These are phyloP conservation scores for Pyrenophora seminiperda DNA, from an alignment of 2,329 filamentous ascomycete species.

Conservation along the genomic window DNA sequence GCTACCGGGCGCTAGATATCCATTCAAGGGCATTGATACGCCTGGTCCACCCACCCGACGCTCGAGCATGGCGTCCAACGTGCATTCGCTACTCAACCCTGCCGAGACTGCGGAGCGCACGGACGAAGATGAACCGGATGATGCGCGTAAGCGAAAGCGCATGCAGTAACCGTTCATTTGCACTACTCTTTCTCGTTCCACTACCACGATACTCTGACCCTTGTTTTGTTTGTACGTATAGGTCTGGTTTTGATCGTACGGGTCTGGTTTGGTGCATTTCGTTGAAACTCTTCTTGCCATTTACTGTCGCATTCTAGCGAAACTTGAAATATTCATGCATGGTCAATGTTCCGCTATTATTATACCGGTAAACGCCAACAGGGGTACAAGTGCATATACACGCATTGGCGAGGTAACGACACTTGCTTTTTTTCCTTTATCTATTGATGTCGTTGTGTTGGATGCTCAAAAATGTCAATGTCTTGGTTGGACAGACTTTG, in stretches of 20 bases:
- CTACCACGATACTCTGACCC: constrained; percentile 8
- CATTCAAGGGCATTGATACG: constrained; percentile 57
- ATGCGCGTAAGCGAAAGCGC: constrained; percentile 66
- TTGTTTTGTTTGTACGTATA: constrained; percentile 23
- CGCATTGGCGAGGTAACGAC: constrained; percentile 3
- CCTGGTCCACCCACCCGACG: constrained; percentile 67
- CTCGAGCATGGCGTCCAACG: constrained; percentile 73
- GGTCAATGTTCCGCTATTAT: background rate
- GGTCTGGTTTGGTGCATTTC: background rate
- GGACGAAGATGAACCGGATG: constrained; percentile 65
- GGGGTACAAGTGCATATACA: background rate
- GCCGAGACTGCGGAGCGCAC: constrained; percentile 69
- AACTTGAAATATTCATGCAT: constrained; percentile 1
- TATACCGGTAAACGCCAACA: background rate
- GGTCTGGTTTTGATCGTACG: background rate
- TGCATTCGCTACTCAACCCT: constrained; percentile 70
- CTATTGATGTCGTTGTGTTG: background rate
- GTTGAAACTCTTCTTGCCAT: background rate
- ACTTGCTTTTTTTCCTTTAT: background rate
- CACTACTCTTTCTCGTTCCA: background rate
- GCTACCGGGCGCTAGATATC: constrained; percentile 57
- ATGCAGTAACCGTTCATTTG: constrained; percentile 24
- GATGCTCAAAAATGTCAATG: too few relatives aligned
- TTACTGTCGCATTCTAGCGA: background rate
- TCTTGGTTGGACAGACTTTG: too few relatives aligned